These are phyloP conservation scores for Globisporangium heterothallicum DNA, from an alignment of 352 stramenopile genomes.

Conservation along the genomic window DNA sequence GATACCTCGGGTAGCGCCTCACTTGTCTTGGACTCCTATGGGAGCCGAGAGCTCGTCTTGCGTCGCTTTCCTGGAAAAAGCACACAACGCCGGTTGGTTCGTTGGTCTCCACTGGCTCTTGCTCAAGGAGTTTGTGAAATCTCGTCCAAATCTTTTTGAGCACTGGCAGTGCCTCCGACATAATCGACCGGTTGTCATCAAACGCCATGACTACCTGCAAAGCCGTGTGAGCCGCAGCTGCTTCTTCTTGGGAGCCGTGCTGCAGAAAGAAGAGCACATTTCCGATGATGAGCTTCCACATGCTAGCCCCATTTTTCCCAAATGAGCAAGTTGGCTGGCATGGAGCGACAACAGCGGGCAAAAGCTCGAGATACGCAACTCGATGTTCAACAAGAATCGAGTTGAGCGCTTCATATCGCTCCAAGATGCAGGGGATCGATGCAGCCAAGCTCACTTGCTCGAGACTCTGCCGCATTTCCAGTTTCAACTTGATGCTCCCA, in stretches of 20 bases:
- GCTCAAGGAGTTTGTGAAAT: constrained; percentile 4
- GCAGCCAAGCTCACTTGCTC: too few species aligned
- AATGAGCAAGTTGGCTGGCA: not conserved
- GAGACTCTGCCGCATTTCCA: not conserved
- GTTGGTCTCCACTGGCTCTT: not conserved
- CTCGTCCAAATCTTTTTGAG: constrained; percentile 10
- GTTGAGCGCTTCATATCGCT: not conserved
- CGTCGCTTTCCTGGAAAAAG: not conserved
- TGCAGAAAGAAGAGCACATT: constrained; percentile 12
- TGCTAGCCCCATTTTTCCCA: not conserved
- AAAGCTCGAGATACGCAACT: constrained; percentile 5
- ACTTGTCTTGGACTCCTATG: not conserved
- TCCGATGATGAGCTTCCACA: constrained; percentile 8
- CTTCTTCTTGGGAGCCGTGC: not conserved
- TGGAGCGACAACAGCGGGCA: not conserved
- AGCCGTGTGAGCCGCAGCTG: constrained; percentile 4
- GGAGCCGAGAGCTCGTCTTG: not conserved
- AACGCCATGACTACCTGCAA: constrained; percentile 3
- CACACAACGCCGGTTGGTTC: not conserved
- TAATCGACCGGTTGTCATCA: not conserved
- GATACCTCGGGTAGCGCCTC: not conserved
- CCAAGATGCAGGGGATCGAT: not conserved
- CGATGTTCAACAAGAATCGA: constrained; percentile 4
- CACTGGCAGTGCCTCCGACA: constrained; percentile 1
- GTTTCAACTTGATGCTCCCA: not conserved